Evolutionary conservation across 2,329 filamentous ascomycete species (phyloP).

Genomic region (Trichoderma koningii): DNA sequence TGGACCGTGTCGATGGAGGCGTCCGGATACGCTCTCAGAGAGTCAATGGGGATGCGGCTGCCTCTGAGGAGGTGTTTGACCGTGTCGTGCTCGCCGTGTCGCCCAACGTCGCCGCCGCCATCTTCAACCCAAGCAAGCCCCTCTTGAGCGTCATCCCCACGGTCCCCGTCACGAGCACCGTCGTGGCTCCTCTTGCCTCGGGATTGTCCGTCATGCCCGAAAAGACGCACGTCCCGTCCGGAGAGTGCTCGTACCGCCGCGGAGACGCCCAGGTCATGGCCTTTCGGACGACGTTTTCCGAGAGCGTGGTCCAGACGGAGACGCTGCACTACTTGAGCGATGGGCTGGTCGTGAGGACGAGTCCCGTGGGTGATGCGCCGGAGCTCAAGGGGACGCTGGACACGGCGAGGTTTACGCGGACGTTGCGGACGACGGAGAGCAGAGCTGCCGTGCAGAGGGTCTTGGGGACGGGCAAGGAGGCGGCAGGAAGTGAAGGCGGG

Average conservation of each 20-base stretch:
- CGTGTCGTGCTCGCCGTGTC: conserved; percentile 57
- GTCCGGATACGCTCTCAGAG: neutral
- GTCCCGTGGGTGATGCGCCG: conserved; percentile 44
- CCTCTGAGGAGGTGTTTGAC: conserved; percentile 48
- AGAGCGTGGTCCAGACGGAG: conserved; percentile 46
- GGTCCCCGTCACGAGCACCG: conserved; percentile 50
- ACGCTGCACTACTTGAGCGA: conserved; percentile 54
- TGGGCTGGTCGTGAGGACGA: conserved; percentile 56
- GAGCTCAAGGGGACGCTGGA: conserved; percentile 46
- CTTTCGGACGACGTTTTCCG: conserved; percentile 42
- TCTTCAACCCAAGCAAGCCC: conserved; percentile 49
- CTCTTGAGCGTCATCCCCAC: conserved; percentile 51
- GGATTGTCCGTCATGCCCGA: conserved; percentile 36
- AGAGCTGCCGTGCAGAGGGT: conserved; percentile 50
- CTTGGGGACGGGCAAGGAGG: conserved; percentile 37
- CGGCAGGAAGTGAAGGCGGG: neutral
- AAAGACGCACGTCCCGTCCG: conserved; percentile 6
- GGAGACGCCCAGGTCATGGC: conserved; percentile 38
- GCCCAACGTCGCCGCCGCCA: conserved; percentile 52
- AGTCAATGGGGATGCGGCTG: neutral
- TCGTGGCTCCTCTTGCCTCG: conserved; percentile 35
- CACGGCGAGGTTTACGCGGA: conserved; percentile 53
- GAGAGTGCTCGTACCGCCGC: conserved; percentile 30
- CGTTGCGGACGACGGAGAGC: conserved; percentile 53
- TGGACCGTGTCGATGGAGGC: conserved; percentile 32